Evolutionary conservation across 306 rosid genomes (phyloP).

Genomic region (Acacia melanoxylon): DNA sequence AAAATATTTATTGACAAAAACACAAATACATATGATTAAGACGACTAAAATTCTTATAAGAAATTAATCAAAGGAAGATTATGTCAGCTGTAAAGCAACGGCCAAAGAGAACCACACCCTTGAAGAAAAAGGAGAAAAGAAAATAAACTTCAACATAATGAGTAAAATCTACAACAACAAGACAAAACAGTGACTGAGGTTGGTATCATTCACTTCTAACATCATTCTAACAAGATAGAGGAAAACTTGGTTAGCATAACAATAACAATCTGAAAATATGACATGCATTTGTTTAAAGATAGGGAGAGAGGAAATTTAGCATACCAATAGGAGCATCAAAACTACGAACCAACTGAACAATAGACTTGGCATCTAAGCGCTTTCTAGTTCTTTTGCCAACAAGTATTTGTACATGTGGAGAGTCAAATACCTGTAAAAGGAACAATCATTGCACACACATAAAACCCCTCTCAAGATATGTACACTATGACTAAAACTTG

Average conservation of each 20-base stretch:
- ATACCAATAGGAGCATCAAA: not conserved
- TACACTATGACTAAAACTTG: not conserved
- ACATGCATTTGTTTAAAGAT: not conserved
- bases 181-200: not conserved
- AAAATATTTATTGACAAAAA: not conserved
- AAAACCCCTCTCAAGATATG: not conserved
- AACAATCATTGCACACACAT: not conserved
- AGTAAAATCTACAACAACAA: not conserved
- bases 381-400: not conserved
- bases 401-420: not conserved
- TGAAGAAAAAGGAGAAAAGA: not conserved
- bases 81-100: not conserved
- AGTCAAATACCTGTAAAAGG: not conserved
- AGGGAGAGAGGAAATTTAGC: not conserved
- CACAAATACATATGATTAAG: not conserved
- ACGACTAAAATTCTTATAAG: not conserved
- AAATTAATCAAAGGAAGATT: not conserved
- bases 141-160: not conserved
- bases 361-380: slow-evolving; percentile 5
- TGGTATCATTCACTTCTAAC: not conserved
- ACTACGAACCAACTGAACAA: not conserved
- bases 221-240: not conserved
- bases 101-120: not conserved
- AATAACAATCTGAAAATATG: not conserved
- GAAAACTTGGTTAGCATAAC: not conserved